A percentile compares a stretch with the other conserved stretches of the same genome.
Evolutionary conservation across 1,139 yeast species (phyloP).

Genomic region (Pichia sp.): DNA sequence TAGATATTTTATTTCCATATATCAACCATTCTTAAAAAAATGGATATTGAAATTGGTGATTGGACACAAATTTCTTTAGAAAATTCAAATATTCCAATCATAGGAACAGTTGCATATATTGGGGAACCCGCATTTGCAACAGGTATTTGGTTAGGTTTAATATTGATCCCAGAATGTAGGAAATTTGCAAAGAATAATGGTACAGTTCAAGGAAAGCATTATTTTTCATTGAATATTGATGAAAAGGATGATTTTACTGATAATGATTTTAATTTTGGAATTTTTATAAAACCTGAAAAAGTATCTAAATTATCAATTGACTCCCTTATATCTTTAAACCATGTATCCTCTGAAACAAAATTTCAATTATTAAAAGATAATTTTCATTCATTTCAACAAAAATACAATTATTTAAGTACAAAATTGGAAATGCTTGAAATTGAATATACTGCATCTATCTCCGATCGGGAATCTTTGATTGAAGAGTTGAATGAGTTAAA

Average conservation of each 20-base stretch:
- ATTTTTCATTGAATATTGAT: slow-evolving; percentile 45
- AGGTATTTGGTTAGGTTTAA: slow-evolving; percentile 78
- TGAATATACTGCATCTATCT: slow-evolving; percentile 43
- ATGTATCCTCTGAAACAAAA: slow-evolving; percentile 1
- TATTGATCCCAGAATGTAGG: slow-evolving; percentile 38
- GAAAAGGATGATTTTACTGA: slow-evolving; percentile 8
- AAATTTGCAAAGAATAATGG: slow-evolving; percentile 80
- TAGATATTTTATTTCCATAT: too few species aligned
- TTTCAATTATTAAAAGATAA: slow-evolving; percentile 26
- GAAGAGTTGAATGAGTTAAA: slow-evolving; percentile 27
- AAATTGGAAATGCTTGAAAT: slow-evolving; percentile 39
- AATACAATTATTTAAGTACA: slow-evolving; percentile 27
- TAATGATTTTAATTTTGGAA: slow-evolving; percentile 42
- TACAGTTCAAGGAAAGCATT: slow-evolving; percentile 52
- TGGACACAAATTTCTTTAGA: background rate
- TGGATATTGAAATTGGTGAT: background rate
- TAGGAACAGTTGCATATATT: slow-evolving; percentile 43
- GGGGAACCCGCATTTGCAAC: slow-evolving; percentile 55
- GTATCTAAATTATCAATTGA: slow-evolving; percentile 2
- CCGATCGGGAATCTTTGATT: slow-evolving; percentile 32
- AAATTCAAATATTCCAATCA: background rate
- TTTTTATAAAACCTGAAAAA: slow-evolving; percentile 46
- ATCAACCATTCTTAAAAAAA: too few species aligned
- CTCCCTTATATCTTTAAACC: slow-evolving; percentile 25
- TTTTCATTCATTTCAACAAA: slow-evolving; percentile 36